These are phyloP conservation scores for Naganishia friedmannii DNA, from an alignment of 768 basidiomycete genomes.

Conservation along the genomic window DNA sequence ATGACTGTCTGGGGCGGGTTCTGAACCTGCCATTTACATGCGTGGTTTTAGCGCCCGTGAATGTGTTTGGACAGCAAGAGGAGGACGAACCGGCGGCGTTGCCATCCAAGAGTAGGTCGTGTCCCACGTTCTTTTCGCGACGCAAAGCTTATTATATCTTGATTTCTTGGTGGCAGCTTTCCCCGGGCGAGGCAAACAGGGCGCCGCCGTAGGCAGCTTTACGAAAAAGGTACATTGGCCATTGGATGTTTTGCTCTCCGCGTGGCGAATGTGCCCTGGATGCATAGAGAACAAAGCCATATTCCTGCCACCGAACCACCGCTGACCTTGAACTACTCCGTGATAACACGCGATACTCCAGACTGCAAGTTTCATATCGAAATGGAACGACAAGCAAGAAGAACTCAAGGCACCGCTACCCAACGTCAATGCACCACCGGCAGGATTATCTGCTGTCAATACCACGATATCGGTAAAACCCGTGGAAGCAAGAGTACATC, in stretches of 20 bases:
- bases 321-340: neutral
- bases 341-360: slow-evolving; percentile 47
- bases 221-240: slow-evolving; percentile 70
- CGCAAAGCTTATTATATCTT: neutral
- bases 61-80: slow-evolving; percentile 41
- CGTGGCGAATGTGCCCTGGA: too few relatives aligned
- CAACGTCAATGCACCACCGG: slow-evolving; percentile 18
- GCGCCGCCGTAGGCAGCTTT: slow-evolving; percentile 48
- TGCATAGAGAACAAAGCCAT: too few relatives aligned
- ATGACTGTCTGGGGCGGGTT: slow-evolving; percentile 9
- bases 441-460: slow-evolving; percentile 44
- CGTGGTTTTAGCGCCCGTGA: slow-evolving; percentile 29
- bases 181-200: slow-evolving; percentile 26
- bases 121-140: neutral
- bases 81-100: slow-evolving; percentile 36
- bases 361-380: slow-evolving; percentile 85
- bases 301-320: neutral
- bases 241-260: neutral
- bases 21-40: slow-evolving; percentile 15
- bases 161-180: neutral
- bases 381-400: slow-evolving; percentile 95
- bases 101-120: slow-evolving; percentile 20
- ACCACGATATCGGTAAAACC: slow-evolving; percentile 33
- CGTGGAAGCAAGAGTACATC: slow-evolving; percentile 22
- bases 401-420: slow-evolving; percentile 61